A percentile compares a stretch with the other conserved stretches of the same genome.
These are phyloP conservation scores for Spizellomyces punctatus DNA, from an alignment of 192 early-diverging fungal species.

Conservation along the genomic window DNA sequence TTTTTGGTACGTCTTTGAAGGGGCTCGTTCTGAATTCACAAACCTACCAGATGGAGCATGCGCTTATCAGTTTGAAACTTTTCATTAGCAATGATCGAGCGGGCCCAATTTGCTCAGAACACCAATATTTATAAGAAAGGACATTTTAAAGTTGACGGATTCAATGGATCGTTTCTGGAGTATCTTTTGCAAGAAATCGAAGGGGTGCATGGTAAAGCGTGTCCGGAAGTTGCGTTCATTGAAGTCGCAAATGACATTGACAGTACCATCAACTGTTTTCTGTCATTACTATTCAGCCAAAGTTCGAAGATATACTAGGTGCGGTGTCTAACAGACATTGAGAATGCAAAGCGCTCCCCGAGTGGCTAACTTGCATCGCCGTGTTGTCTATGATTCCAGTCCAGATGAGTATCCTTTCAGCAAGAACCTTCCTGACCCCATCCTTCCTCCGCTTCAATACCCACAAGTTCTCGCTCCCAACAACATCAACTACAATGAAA, in stretches of 20 bases:
- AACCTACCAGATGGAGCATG: no score
- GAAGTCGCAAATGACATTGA: neutral
- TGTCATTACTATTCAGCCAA: slow-evolving; percentile 48
- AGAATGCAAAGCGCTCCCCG: neutral
- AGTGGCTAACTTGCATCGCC: neutral
- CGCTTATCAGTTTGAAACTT: no score
- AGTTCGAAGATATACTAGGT: slow-evolving; percentile 77
- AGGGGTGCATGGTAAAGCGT: slow-evolving; percentile 76
- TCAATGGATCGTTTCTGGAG: slow-evolving; percentile 79
- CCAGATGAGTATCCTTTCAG: slow-evolving; percentile 98
- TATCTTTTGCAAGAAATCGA: slow-evolving; percentile 93
- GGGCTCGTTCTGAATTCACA: neutral
- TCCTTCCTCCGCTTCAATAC: slow-evolving; percentile 82
- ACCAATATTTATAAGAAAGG: slow-evolving; percentile 67
- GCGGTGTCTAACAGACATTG: no score
- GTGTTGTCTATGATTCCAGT: slow-evolving; percentile 17
- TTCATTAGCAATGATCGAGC: slow-evolving; percentile 81
- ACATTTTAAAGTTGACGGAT: slow-evolving; percentile 65
- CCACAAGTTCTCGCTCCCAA: slow-evolving; percentile 74
- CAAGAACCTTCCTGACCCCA: slow-evolving; percentile 74
- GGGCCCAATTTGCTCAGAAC: slow-evolving; percentile 90
- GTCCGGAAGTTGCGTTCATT: neutral
- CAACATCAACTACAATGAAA: slow-evolving; percentile 83
- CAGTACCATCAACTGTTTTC: neutral
- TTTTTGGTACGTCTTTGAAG: slow-evolving; percentile 62